Evolutionary conservation across 257 asterid species (phyloP), one percentile per base, ranked within the genome.

Genomic region (Anisodus acutangulus): DNA sequence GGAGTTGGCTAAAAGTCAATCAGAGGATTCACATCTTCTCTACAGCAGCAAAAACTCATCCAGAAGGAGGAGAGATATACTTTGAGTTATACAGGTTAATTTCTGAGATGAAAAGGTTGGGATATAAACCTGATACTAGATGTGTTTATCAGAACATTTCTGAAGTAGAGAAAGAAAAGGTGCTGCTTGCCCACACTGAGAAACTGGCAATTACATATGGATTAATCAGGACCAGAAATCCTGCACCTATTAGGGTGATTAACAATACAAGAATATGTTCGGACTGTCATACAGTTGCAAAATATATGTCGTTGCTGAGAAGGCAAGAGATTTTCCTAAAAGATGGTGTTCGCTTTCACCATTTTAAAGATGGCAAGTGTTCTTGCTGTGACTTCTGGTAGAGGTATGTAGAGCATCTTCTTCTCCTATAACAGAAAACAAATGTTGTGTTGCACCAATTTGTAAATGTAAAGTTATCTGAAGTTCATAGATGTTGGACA

Each of bases 361-460:
- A 88, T 86, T 92, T 92, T 86, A 84, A 66, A 39, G 85, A 91
- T 51, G 93, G 97, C 68, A 86, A 86, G 86, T 92, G 93, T 87
- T 90, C 93, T 37, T 92, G 97, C 87, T 89, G 87, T 69, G 93
- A 91, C 74, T 92, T 88, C 78, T 86, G 91, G 92, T 89, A 82
- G 66, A 51, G 81, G 47, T 76, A 26, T 4, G 81, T 10, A 0
- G 12, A 76, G 13, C 26, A 22, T 53, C 26, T 26, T 76, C 1
- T 76, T 49, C 81, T 51, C 62, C 22, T 22, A 76, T 49, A 51
- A 49, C 63, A 76, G 81, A 76, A 49, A 76, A 76, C 64, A 12
- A 8, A 22, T 72, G 19, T 54, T 72, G 60, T 47, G 80, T 19
- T 7, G 41, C 43, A 76, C 22, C 63, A 76, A 0, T 13, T 3